Evolutionary conservation across 2,329 filamentous ascomycete genomes (phyloP), one percentile per base, ranked within the genome.

Genomic region (Monilinia laxa): DNA sequence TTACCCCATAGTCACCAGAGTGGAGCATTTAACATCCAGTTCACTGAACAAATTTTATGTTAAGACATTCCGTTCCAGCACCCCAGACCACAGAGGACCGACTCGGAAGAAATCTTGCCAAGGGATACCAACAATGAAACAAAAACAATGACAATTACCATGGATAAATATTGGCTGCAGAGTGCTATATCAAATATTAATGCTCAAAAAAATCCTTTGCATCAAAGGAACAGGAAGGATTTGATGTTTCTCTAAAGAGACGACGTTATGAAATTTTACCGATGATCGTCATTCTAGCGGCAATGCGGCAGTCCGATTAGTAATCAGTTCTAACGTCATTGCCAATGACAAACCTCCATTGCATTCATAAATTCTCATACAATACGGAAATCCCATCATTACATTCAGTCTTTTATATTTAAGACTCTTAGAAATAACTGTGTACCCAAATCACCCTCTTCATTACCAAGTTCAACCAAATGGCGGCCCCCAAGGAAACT

Each of bases 401-500:
- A 20, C 45, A 25, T 51, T 38, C 58, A 51, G 35, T 7, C 18
- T 16, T 25, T 10, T 38, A 11, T 5, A 51, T 51, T 51, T 2
- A 6, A 25, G 7, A 10, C 3, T 51, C 4, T 2, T 9, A 25
- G 31, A 12, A 23, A 18, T 49, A 20, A 0, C n/a, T 6, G 7
- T 51, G 38, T 18, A 11, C 2, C 9, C 4, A 6, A 16, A 12
- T 4, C 20, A 12, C 25, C 5, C 14, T 38, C 14, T 12, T 3
- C 4, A 6, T 12, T 38, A 51, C 16, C 3, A 51, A 60, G 14
- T 35, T 38, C 16, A 23, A 38, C 9, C 20, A 23, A 38, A 60
- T 60, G 58, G 45, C 45, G 23, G 58, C 58, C 18, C 42, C 42
- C 28, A 57, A 40, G 23, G 58, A 60, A 35, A 68, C 64, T 38